Conservation (phyloP, 2,329 filamentous ascomycete species). For the Lasiodiplodia citricola region DNA sequence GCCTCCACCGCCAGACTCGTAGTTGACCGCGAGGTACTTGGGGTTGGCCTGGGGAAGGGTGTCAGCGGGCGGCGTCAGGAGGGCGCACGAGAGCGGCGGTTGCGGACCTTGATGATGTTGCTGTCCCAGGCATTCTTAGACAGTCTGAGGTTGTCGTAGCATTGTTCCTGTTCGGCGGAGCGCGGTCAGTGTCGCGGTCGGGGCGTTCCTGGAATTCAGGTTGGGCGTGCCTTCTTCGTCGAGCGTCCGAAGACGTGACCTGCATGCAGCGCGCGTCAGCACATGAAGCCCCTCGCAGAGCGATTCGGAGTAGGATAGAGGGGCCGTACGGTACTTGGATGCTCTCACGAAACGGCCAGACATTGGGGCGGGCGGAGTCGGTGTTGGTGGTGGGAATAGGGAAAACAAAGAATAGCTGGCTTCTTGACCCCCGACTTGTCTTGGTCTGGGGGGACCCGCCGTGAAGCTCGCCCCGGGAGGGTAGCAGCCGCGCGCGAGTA, state of each 20-base stretch:
- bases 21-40: constrained; percentile 95
- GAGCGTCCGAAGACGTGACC: constrained; percentile 98
- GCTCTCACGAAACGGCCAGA: constrained; percentile 74
- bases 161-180: constrained; percentile 70
- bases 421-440: constrained; percentile 21
- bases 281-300: constrained; percentile 32
- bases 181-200: constrained; percentile 29
- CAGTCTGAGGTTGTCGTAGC: constrained; percentile 97
- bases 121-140: constrained; percentile 99
- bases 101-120: constrained; percentile 89
- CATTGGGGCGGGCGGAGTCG: constrained; percentile 51
- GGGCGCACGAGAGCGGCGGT: constrained; percentile 28
- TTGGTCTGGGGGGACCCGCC: constrained; percentile 21
- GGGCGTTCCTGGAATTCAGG: neutral
- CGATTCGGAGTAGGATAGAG: constrained; percentile 30
- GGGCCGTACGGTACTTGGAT: constrained; percentile 71
- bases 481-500: constrained; percentile 21
- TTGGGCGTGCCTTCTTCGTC: constrained; percentile 72
- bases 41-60: constrained; percentile 75
- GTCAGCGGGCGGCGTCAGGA: constrained; percentile 37
- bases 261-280: constrained; percentile 50
- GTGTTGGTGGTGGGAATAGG: constrained; percentile 11
- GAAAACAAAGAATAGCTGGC: constrained; percentile 21
- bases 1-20: constrained; percentile 94
- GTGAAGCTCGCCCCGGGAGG: constrained; percentile 11